phyloP scores from a whole-genome alignment of 495 filamentous ascomycete species.

The Usnea hakonensis region DNA sequence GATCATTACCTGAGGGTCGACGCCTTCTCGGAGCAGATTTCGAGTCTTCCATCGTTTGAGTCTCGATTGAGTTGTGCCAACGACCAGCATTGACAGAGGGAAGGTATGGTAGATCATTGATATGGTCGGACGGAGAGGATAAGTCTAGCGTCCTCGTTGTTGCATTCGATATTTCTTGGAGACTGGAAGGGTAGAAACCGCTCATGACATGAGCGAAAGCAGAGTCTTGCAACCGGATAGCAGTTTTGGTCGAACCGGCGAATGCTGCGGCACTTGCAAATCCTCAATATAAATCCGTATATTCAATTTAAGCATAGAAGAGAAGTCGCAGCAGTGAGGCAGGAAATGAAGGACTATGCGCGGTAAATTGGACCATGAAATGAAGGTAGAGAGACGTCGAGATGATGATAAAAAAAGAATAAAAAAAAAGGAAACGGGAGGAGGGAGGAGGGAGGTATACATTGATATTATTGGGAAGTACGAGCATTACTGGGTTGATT shows the following conservation, averaged over 20 bases:
- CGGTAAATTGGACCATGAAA: background rate
- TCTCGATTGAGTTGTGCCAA: background rate
- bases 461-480: background rate
- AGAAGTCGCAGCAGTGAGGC: background rate
- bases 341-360: background rate
- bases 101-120: background rate
- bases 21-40: constrained; percentile 17
- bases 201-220: constrained; percentile 4
- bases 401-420: background rate
- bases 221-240: background rate
- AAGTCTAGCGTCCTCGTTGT: background rate
- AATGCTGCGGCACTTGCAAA: background rate
- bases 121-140: background rate
- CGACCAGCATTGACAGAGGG: constrained; percentile 2
- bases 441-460: background rate
- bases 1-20: constrained; percentile 51
- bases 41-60: background rate
- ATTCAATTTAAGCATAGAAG: background rate
- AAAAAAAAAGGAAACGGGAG: background rate
- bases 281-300: background rate
- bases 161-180: background rate
- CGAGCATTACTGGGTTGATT: background rate
- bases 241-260: background rate
- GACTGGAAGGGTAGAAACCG: background rate
- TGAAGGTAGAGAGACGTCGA: background rate